Conservation (phyloP, 2,329 filamentous ascomycete species). For the Aspergillus terreus region DNA sequence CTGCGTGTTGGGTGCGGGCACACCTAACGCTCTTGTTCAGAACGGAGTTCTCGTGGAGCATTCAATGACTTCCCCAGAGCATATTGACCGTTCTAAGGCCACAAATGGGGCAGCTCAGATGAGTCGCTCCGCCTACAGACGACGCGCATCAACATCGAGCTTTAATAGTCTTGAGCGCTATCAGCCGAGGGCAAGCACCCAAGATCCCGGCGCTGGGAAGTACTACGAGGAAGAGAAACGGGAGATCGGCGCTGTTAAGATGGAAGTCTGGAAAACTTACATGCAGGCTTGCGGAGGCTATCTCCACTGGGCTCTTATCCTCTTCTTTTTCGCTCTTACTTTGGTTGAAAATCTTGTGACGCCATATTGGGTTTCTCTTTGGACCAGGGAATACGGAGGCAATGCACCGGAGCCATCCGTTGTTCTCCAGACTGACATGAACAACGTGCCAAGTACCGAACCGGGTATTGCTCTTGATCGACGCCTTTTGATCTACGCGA, state of each 20-base stretch:
- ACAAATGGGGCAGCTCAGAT: neutral
- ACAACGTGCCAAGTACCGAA: neutral
- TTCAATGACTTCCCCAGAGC: neutral
- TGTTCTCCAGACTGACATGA: neutral
- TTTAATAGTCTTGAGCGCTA: neutral
- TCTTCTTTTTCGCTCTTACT: conserved; percentile 47
- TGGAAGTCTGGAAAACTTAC: conserved; percentile 62
- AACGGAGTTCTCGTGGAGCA: neutral
- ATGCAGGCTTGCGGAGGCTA: conserved; percentile 64
- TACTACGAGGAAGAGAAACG: conserved; percentile 72
- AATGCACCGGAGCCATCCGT: neutral
- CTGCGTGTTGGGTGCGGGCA: neutral
- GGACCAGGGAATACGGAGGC: conserved; percentile 21
- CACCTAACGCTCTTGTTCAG: neutral
- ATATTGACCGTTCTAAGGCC: neutral
- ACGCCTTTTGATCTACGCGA: neutral
- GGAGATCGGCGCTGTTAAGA: conserved; percentile 65
- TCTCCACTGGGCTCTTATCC: conserved; percentile 55
- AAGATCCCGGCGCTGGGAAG: conserved; percentile 39
- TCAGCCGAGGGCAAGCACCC: neutral
- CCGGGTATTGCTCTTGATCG: neutral
- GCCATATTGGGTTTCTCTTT: conserved; percentile 42
- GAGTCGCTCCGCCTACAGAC: neutral
- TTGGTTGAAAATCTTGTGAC: conserved; percentile 8
- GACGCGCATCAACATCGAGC: neutral